Percentiles rank a stretch among this genome's conserved stretches.
Evolutionary conservation across 352 stramenopile genomes (phyloP).

Genomic region (Aphanomyces astaci): DNA sequence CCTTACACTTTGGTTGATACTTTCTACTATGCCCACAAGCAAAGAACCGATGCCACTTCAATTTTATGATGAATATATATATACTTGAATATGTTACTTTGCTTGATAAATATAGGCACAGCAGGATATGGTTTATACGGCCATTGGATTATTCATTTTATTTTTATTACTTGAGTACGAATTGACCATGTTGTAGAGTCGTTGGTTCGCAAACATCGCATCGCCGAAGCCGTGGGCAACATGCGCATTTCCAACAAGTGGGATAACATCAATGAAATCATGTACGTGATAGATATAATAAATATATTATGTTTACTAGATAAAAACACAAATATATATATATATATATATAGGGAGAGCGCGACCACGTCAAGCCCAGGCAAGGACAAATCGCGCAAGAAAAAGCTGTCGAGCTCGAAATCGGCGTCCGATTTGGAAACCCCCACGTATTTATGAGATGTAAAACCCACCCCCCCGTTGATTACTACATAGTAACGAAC

Average conservation of each 20-base stretch:
- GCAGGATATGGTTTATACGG: too few species aligned
- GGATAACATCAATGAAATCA: conserved; percentile 69
- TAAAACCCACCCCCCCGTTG: too few species aligned
- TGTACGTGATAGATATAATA: conserved; percentile 35
- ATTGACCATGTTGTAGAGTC: conserved; percentile 33
- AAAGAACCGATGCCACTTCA: too few species aligned
- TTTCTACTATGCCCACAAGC: too few species aligned
- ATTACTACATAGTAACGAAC: too few species aligned
- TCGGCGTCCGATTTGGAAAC: conserved; percentile 21
- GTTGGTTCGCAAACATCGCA: conserved; percentile 58
- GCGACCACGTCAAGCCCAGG: conserved; percentile 10
- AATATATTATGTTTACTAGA: background rate
- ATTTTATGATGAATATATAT: too few species aligned
- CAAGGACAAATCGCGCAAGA: conserved; percentile 14
- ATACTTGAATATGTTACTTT: too few species aligned
- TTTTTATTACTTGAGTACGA: too few species aligned
- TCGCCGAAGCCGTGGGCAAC: conserved; percentile 57
- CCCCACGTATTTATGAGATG: conserved; percentile 22
- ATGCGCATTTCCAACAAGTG: conserved; percentile 56
- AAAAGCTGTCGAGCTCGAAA: conserved; percentile 21
- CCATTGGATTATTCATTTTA: too few species aligned
- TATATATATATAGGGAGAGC: conserved; percentile 18
- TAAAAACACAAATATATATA: too few species aligned
- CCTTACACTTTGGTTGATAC: too few species aligned
- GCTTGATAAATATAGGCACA: too few species aligned